Conservation (phyloP, 2,329 filamentous ascomycete genomes). For the Diaporthe caulivora region DNA sequence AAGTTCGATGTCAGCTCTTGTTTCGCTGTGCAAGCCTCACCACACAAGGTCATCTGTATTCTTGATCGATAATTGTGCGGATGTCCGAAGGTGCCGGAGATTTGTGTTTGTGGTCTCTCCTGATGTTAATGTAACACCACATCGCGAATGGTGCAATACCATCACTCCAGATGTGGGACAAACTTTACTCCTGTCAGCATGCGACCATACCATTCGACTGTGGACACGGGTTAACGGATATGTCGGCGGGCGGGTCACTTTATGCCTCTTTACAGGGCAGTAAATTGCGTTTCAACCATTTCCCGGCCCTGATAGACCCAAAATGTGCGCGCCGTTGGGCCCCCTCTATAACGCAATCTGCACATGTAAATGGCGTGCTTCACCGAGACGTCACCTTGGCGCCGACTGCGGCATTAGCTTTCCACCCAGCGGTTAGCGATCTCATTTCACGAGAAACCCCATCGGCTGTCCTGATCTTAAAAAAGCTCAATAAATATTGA, state of each 20-base stretch:
- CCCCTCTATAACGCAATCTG: constrained; percentile 40
- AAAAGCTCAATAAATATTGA: not conserved
- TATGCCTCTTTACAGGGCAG: not conserved
- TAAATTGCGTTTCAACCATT: not conserved
- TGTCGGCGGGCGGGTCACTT: not conserved
- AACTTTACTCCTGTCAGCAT: not conserved
- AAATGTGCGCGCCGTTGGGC: not conserved
- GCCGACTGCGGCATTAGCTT: constrained; percentile 24
- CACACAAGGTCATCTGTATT: too few relatives aligned
- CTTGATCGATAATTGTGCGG: not conserved
- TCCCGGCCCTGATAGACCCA: not conserved
- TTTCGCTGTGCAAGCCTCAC: too few relatives aligned
- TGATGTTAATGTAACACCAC: not conserved
- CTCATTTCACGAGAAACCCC: not conserved
- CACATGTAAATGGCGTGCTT: constrained; percentile 36
- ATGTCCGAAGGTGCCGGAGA: not conserved
- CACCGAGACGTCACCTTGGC: constrained; percentile 9
- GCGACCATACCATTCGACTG: not conserved
- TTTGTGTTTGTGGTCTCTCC: rapidly evolving
- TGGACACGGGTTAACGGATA: not conserved
- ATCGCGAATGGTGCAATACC: not conserved
- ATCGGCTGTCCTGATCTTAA: not conserved
- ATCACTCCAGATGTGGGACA: not conserved
- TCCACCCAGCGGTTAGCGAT: not conserved
- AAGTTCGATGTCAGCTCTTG: too few relatives aligned